phyloP scores from a whole-genome alignment of 2,329 filamentous ascomycete species.

The Trichoderma citrinoviride region DNA sequence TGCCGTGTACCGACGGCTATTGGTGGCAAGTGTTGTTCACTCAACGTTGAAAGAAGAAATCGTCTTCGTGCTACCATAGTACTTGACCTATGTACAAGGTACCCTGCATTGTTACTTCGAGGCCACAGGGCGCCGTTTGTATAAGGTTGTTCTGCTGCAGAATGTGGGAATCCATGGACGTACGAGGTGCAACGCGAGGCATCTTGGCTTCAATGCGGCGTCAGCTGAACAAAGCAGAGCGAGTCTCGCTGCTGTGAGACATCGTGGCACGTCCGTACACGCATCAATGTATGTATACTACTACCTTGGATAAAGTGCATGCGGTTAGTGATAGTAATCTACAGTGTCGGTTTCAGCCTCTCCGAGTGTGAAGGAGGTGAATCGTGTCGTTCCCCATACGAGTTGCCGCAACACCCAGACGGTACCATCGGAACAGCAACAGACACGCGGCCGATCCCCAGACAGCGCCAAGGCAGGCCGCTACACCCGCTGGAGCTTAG shows the following conservation, averaged over 20 bases:
- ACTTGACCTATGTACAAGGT: too few species aligned
- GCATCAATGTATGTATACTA: too few species aligned
- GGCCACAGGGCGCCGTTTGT: neutral
- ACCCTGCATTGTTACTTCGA: neutral
- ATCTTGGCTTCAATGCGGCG: neutral
- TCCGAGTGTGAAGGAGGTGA: too few species aligned
- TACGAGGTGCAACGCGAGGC: neutral
- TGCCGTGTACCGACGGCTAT: neutral
- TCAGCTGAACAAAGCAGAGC: conserved; percentile 1
- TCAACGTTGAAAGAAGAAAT: neutral
- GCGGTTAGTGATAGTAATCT: neutral
- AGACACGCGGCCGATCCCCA: conserved; percentile 6
- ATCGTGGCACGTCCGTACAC: neutral
- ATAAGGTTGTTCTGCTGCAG: conserved; percentile 7
- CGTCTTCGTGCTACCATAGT: conserved; percentile 4
- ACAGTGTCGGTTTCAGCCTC: conserved; percentile 10
- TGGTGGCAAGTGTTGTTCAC: neutral
- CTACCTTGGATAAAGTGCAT: too few species aligned
- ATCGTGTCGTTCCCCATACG: too few species aligned
- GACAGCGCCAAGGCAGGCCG: neutral
- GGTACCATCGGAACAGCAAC: neutral
- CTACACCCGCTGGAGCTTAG: conserved; percentile 10
- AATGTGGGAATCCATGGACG: neutral
- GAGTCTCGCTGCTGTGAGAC: neutral
- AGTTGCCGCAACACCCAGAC: too few species aligned